phyloP scores from a whole-genome alignment of 179 eudicot species.

The Silene vulgaris region DNA sequence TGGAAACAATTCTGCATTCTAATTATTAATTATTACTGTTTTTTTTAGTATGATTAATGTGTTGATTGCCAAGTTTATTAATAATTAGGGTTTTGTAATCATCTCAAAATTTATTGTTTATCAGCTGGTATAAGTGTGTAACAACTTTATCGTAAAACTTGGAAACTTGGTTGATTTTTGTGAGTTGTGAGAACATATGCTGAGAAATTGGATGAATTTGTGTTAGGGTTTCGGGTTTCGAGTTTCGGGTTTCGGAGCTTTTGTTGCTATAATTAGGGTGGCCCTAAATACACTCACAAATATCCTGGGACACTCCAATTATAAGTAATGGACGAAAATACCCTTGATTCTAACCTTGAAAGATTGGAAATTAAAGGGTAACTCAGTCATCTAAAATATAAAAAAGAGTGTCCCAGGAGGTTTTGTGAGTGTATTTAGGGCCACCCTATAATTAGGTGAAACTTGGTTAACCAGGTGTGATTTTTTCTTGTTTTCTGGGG shows the following conservation, averaged over 20 bases:
- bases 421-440: no score
- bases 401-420: no score
- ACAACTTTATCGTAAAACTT: not conserved
- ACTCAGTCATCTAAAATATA: no score
- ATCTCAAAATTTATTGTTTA: not conserved
- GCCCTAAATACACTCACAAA: no score
- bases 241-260: not conserved
- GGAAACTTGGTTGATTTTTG: not conserved
- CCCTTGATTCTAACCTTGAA: no score
- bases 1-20: not conserved
- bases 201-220: not conserved
- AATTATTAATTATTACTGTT: not conserved
- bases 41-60: not conserved
- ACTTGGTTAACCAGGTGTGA: not conserved
- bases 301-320: no score
- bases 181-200: not conserved
- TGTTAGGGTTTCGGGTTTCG: not conserved
- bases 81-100: not conserved
- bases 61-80: not conserved
- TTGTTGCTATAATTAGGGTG: not conserved
- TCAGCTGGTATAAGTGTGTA: not conserved
- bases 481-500: conserved; percentile 1
- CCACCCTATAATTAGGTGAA: not conserved
- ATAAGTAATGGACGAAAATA: no score
- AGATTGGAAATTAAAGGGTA: no score